Evolutionary conservation across 192 early-diverging fungal species (phyloP).

Genomic region (Dispira simplex): DNA sequence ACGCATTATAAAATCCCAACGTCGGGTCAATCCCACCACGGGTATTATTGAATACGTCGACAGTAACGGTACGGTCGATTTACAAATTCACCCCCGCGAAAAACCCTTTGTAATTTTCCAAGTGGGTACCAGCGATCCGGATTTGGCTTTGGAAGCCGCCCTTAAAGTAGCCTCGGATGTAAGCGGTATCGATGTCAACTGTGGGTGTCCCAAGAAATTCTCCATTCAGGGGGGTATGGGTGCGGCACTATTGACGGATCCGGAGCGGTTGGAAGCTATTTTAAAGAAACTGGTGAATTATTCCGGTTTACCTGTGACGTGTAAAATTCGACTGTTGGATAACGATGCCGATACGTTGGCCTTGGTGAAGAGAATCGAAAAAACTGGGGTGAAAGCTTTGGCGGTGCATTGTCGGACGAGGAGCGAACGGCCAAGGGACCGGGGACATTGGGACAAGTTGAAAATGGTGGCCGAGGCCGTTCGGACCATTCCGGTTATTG

Average conservation of each 20-base stretch:
- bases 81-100: slow-evolving; percentile 66
- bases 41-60: slow-evolving; percentile 69
- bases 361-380: slow-evolving; percentile 65
- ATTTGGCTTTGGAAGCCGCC: slow-evolving; percentile 75
- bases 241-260: slow-evolving; percentile 71
- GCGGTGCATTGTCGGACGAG: slow-evolving; percentile 77
- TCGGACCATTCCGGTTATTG: slow-evolving; percentile 64
- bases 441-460: slow-evolving; percentile 75
- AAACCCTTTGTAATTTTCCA: slow-evolving; percentile 74
- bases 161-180: slow-evolving; percentile 67
- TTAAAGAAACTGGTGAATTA: slow-evolving; percentile 53
- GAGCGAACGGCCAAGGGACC: slow-evolving; percentile 60
- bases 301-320: slow-evolving; percentile 65
- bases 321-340: slow-evolving; percentile 72
- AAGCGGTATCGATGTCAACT: slow-evolving; percentile 88
- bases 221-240: slow-evolving; percentile 92
- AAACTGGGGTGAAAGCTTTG: slow-evolving; percentile 73
- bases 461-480: slow-evolving; percentile 51
- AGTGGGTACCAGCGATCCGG: slow-evolving; percentile 79
- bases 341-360: slow-evolving; percentile 62
- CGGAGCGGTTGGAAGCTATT: slow-evolving; percentile 64
- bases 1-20: slow-evolving; percentile 52
- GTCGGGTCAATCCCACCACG: slow-evolving; percentile 50
- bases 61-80: slow-evolving; percentile 32
- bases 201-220: slow-evolving; percentile 95